These are phyloP conservation scores for Arthroderma sp. DNA, from an alignment of 2,329 filamentous ascomycete species.

Conservation along the genomic window DNA sequence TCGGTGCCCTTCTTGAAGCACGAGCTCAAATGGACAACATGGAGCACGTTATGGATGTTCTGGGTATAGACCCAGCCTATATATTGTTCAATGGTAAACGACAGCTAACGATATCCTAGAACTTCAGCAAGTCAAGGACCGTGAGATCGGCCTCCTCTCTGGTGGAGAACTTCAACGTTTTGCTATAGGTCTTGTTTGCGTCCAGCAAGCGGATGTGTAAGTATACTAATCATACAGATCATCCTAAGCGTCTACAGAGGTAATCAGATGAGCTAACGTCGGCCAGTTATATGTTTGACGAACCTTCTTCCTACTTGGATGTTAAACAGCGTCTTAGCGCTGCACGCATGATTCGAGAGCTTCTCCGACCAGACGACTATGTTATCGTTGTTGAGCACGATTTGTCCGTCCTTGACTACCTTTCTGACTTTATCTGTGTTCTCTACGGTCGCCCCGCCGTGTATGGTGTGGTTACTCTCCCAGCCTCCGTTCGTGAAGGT, in stretches of 20 bases:
- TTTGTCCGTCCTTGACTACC: conserved; percentile 93
- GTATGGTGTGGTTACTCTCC: conserved; percentile 94
- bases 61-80: conserved; percentile 40
- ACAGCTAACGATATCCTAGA: conserved; percentile 40
- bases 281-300: conserved; percentile 92
- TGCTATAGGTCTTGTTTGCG: conserved; percentile 88
- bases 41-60: conserved; percentile 66
- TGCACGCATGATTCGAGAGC: conserved; percentile 79
- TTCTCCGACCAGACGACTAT: conserved; percentile 81
- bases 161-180: conserved; percentile 98
- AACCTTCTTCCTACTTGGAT: conserved; percentile 97
- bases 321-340: conserved; percentile 96
- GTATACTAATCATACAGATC: conserved; percentile 20
- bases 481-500: conserved; percentile 90
- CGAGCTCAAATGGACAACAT: conserved; percentile 67
- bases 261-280: neutral
- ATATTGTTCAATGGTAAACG: neutral
- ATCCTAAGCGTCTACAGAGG: too few species aligned
- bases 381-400: conserved; percentile 99
- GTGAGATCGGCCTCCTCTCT: conserved; percentile 79
- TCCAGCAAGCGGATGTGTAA: conserved; percentile 85
- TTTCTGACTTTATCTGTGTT: conserved; percentile 96
- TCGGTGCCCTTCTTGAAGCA: conserved; percentile 64
- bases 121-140: conserved; percentile 76
- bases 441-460: conserved; percentile 91